Evolutionary conservation across 129 eudicot species (phyloP), one percentile per base, ranked within the genome.

Genomic region (Logfia minima): DNA sequence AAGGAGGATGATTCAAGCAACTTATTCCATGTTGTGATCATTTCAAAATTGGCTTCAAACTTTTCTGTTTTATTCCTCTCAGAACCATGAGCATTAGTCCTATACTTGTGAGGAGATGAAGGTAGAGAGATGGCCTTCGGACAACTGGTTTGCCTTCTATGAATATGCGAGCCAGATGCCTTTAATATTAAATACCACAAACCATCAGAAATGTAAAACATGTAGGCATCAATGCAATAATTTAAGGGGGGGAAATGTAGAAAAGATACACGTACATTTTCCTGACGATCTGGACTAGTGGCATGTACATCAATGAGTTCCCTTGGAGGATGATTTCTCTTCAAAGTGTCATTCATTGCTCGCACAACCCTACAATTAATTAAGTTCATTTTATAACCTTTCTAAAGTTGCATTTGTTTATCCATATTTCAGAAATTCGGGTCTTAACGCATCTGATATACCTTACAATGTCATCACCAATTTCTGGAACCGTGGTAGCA

Each of bases 381-480:
- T 39, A 72, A 3, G 14, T 19, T 17, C 78, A 37, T 10, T 37
- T 10, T 31, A 4, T 32, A 48, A 76, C 16, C 29, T 51, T 56
- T 35, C 16, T 8, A 14, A 79, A 79, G 21, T 2, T 51, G 35
- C 28, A 51, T 13, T 2, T 24, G 32, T 37, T 68, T n/a, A 55
- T 69, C 9, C 26, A 41, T 66, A 26, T 31, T 18, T 65, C 32
- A 65, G 39, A 17, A 17, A 13, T 26, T 26, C 11, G 21, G 39
- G 3, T 31, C 41, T 65, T 7, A 65, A 65, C 45, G 1, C 39
- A 31, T 65, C 43, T 65, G 23, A 28, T 62, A 64, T 14, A 65
- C 97, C 96, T 92, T 78, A 92, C 97, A 70, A 89, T 84, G 28
- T 92, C 96, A 80, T 89, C 97, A 63, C 97, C 90, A 74, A 92